These are phyloP conservation scores for Alternaria arbusti DNA, from an alignment of 2,329 filamentous ascomycete species.

Conservation along the genomic window DNA sequence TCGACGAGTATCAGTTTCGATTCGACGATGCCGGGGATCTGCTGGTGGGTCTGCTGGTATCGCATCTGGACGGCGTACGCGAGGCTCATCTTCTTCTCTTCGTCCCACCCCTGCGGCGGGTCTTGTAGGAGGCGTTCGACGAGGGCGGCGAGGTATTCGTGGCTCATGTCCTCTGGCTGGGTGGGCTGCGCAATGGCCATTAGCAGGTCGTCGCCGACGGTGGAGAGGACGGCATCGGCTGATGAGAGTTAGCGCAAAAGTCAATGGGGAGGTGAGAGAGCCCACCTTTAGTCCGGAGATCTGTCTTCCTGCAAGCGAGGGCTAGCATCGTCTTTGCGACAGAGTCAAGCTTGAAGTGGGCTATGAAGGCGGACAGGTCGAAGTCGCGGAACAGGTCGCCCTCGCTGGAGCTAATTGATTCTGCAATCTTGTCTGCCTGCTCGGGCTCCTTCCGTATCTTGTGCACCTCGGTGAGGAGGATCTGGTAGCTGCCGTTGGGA, in stretches of 20 bases:
- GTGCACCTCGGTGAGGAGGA: conserved; percentile 82
- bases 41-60: conserved; percentile 68
- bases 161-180: conserved; percentile 69
- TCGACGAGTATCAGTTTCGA: conserved; percentile 73
- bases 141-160: conserved; percentile 76
- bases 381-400: conserved; percentile 96
- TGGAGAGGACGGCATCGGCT: conserved; percentile 91
- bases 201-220: conserved; percentile 78
- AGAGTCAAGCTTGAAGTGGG: conserved; percentile 92
- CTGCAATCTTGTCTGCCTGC: conserved; percentile 88
- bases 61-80: conserved; percentile 65
- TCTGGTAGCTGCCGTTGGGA: conserved; percentile 80
- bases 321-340: conserved; percentile 86
- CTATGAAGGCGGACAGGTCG: conserved; percentile 92
- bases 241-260: conserved; percentile 25
- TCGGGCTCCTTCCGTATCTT: conserved; percentile 82
- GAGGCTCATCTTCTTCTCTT: conserved; percentile 73
- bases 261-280: background rate
- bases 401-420: conserved; percentile 87
- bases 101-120: conserved; percentile 84
- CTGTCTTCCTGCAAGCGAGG: conserved; percentile 82
- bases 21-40: conserved; percentile 73
- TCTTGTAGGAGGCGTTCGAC: conserved; percentile 87
- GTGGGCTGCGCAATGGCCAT: conserved; percentile 71
- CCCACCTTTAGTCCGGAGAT: conserved; percentile 88